These are phyloP conservation scores for Starmerella tilneyi DNA, from an alignment of 805 yeast genomes.

Conservation along the genomic window DNA sequence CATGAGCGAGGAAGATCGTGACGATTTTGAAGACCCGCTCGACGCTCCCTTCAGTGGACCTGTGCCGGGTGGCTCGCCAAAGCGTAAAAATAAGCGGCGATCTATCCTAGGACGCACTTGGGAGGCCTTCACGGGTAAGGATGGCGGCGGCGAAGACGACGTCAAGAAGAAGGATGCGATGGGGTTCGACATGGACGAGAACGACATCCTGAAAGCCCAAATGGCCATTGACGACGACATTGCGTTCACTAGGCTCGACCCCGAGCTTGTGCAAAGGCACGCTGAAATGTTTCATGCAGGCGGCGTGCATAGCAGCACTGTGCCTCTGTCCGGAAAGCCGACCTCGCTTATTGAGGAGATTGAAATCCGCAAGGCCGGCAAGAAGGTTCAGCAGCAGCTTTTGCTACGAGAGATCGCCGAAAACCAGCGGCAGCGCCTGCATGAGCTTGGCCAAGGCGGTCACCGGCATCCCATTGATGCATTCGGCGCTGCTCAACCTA, in stretches of 20 bases:
- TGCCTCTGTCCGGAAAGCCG: constrained; percentile 22
- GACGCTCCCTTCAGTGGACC: constrained; percentile 11
- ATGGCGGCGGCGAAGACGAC: constrained; percentile 8
- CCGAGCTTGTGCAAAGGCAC: constrained; percentile 24
- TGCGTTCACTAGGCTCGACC: constrained; percentile 29
- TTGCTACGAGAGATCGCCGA: constrained; percentile 25
- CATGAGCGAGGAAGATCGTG: constrained; percentile 27
- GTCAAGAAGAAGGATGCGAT: constrained; percentile 19
- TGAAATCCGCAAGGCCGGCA: constrained; percentile 32
- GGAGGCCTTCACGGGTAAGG: constrained; percentile 14
- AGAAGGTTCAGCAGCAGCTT: constrained; percentile 25
- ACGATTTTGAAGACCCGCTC: constrained; percentile 15
- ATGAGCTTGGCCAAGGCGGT: constrained; percentile 4
- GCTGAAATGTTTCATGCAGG: constrained; percentile 25
- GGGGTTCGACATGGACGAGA: constrained; percentile 14
- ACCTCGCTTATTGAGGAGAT: constrained; percentile 33
- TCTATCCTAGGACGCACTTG: constrained; percentile 5
- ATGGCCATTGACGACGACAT: constrained; percentile 21
- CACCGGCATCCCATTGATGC: constrained; percentile 27
- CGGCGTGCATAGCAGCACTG: constrained; percentile 21
- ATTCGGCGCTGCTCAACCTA: constrained; percentile 20
- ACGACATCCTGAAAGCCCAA: constrained; percentile 9
- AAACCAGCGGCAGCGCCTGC: constrained; percentile 19
- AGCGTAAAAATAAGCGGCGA: not conserved
- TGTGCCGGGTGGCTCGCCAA: constrained; percentile 3